These are phyloP conservation scores for Stagonosporopsis chrysanthemi DNA, from an alignment of 2,329 filamentous ascomycete genomes.

Conservation along the genomic window DNA sequence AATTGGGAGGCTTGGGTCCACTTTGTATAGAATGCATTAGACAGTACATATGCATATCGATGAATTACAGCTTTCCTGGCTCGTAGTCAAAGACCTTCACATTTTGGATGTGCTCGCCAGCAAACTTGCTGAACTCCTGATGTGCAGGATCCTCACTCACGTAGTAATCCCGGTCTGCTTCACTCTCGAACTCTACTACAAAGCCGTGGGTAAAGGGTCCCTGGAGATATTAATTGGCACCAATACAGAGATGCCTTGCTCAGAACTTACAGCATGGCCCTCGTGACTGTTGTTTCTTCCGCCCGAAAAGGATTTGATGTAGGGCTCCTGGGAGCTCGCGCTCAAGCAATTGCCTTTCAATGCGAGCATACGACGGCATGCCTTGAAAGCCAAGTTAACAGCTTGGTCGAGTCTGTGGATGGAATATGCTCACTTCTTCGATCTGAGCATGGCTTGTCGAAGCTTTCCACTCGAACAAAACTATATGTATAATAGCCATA, in stretches of 20 bases:
- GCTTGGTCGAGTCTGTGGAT: neutral
- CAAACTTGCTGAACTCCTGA: constrained; percentile 63
- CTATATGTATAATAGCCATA: constrained; percentile 73
- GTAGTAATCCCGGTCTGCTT: constrained; percentile 73
- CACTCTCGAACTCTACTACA: constrained; percentile 69
- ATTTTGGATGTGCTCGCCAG: constrained; percentile 59
- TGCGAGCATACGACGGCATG: constrained; percentile 63
- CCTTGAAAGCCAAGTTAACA: constrained; percentile 49
- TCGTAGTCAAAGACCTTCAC: constrained; percentile 68
- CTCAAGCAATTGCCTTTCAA: constrained; percentile 67
- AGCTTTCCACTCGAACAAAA: constrained; percentile 71
- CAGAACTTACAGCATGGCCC: constrained; percentile 63
- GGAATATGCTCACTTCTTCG: constrained; percentile 57
- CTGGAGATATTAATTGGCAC: constrained; percentile 37
- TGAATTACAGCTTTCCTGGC: constrained; percentile 48
- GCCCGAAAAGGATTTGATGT: constrained; percentile 66
- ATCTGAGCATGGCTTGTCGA: constrained; percentile 58
- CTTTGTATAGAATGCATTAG: constrained; percentile 7
- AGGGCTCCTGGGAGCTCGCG: constrained; percentile 64
- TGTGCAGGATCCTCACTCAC: constrained; percentile 70
- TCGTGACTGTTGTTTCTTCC: constrained; percentile 70
- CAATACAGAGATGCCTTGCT: neutral
- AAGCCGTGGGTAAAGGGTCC: constrained; percentile 73
- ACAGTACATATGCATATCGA: constrained; percentile 10
- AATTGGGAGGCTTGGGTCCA: neutral